Evolutionary conservation across 2,329 filamentous ascomycete genomes (phyloP).

Genomic region (Pseudogymnoascus sp.): DNA sequence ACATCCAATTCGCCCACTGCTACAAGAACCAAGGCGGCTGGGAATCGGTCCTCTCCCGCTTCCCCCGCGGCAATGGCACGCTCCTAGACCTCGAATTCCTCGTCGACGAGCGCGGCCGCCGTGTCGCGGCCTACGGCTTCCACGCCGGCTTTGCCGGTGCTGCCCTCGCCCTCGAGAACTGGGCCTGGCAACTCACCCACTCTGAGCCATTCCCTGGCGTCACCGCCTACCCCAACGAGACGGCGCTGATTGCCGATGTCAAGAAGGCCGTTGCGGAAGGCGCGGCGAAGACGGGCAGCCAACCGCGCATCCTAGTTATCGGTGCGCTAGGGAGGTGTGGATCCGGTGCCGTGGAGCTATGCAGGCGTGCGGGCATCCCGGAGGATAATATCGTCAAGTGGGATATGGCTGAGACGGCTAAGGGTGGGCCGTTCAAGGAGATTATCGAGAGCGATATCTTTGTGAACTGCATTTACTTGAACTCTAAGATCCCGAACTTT

Average conservation of each 20-base stretch:
- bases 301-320: constrained; percentile 73
- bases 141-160: constrained; percentile 68
- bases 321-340: constrained; percentile 80
- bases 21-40: constrained; percentile 73
- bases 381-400: constrained; percentile 57
- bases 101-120: constrained; percentile 58
- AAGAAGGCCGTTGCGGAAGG: constrained; percentile 62
- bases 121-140: constrained; percentile 56
- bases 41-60: constrained; percentile 71
- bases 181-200: constrained; percentile 74
- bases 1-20: constrained; percentile 65
- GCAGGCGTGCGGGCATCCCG: constrained; percentile 63
- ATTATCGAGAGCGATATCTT: constrained; percentile 70
- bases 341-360: constrained; percentile 73
- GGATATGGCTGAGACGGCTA: constrained; percentile 71
- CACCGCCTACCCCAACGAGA: constrained; percentile 65
- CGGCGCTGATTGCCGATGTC: constrained; percentile 62
- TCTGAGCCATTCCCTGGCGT: constrained; percentile 58
- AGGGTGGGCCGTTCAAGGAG: constrained; percentile 65
- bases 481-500: constrained; percentile 70
- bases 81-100: constrained; percentile 86
- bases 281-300: constrained; percentile 55
- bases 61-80: constrained; percentile 64
- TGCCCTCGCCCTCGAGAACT: constrained; percentile 68
- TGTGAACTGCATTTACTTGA: constrained; percentile 86